Evolutionary conservation across 768 basidiomycete species (phyloP).

Genomic region (Rubroboletus pulcherrimus): DNA sequence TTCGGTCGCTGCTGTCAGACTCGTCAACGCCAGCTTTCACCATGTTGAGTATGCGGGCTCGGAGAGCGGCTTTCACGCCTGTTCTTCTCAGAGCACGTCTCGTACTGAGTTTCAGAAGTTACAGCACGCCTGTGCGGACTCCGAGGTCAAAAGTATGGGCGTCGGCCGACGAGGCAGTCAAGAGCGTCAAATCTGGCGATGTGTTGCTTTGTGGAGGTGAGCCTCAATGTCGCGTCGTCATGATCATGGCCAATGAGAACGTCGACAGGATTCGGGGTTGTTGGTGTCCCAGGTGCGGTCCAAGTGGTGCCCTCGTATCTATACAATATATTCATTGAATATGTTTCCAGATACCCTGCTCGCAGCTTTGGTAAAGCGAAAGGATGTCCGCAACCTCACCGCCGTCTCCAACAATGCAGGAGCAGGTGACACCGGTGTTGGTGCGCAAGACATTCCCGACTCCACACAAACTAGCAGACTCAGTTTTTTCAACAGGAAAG

Average conservation of each 20-base stretch:
- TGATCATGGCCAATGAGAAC: neutral
- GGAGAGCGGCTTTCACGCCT: conserved; percentile 13
- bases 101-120: conserved; percentile 16
- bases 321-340: neutral
- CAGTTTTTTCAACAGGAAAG: conserved; percentile 46
- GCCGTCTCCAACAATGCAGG: conserved; percentile 91
- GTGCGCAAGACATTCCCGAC: conserved; percentile 31
- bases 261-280: conserved; percentile 75
- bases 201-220: conserved; percentile 78
- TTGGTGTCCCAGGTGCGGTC: conserved; percentile 75
- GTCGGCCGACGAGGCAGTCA: conserved; percentile 79
- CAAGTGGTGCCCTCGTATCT: neutral
- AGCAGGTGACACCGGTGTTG: conserved; percentile 63
- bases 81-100: conserved; percentile 18
- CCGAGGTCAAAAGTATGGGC: conserved; percentile 68
- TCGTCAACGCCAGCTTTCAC: conserved; percentile 1
- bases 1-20: neutral
- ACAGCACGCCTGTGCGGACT: conserved; percentile 23
- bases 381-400: conserved; percentile 69
- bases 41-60: conserved; percentile 23
- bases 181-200: conserved; percentile 78
- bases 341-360: conserved; percentile 69
- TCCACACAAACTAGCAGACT: neutral
- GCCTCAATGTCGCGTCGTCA: conserved; percentile 17
- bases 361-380: conserved; percentile 66